These are phyloP conservation scores for Fusarium nurragi DNA, from an alignment of 2,329 filamentous ascomycete genomes.

Conservation along the genomic window DNA sequence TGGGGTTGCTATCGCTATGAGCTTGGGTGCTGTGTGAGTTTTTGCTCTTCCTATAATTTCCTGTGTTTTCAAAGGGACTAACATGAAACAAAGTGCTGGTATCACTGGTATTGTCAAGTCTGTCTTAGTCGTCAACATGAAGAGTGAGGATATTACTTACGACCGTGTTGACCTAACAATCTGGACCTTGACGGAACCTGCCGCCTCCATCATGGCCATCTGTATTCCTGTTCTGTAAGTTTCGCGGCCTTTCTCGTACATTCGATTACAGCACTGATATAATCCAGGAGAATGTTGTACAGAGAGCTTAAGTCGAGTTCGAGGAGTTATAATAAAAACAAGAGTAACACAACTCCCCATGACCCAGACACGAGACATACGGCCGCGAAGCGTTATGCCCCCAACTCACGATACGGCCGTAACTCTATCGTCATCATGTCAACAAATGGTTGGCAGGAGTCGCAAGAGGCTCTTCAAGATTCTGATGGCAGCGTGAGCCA, in stretches of 20 bases:
- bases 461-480: conserved; percentile 47
- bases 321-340: conserved; percentile 42
- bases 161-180: conserved; percentile 50
- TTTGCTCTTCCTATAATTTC: rapidly evolving
- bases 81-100: conserved; percentile 43
- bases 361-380: conserved; percentile 8
- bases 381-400: conserved; percentile 31
- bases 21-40: conserved; percentile 48
- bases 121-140: conserved; percentile 47
- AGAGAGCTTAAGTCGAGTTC: conserved; percentile 47
- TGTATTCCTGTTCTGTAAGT: conserved; percentile 49
- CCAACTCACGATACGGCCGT: conserved; percentile 41
- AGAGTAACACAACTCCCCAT: conserved; percentile 28
- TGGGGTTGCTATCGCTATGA: conserved; percentile 51
- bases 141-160: conserved; percentile 48
- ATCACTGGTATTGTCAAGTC: conserved; percentile 49
- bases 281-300: conserved; percentile 47
- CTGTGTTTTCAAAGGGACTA: neutral
- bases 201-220: conserved; percentile 50
- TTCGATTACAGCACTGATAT: neutral
- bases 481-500: conserved; percentile 9
- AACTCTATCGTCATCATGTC: conserved; percentile 49
- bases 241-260: rapidly evolving
- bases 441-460: conserved; percentile 45
- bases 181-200: conserved; percentile 50